Evolutionary conservation across 2,329 filamentous ascomycete genomes (phyloP), one percentile per base, ranked within the genome.

Genomic region (Trichoderma hamatum): DNA sequence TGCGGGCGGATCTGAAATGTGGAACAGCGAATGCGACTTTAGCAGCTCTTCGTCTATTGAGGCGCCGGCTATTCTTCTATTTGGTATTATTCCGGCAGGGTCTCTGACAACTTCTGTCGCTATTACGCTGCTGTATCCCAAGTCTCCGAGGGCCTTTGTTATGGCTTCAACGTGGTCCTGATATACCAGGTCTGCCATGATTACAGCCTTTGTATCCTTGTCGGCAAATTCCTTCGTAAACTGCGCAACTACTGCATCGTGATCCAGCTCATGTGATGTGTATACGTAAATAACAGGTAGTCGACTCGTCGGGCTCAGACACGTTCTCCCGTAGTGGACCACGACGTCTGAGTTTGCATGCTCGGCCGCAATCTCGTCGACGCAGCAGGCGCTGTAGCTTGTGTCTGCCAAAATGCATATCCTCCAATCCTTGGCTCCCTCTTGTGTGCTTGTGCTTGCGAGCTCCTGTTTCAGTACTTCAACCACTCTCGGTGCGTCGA

Each of bases 341-440:
- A 98, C 92, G 0, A 94, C 92, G 71, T 98, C 91, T 7, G 96
- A 94, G 75, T 93, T 87, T 19, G 93, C 91, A 78, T 99, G 96
- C 78, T 99, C 94, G 2, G 96, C 96, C 0, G 96, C 96, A 51
- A 98, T 90, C 81, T 99, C 96, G 76, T 99, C 96, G 21, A 98
- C 94, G 76, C 96, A 99, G 81, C 96, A 99, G 0, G 95, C 91
- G 70, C 96, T 96, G 80, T 98, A 99, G 2, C 95, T 97, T 2
- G 96, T 98, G 79, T 99, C 96, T 36, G 91, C 96, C 21, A 99
- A 84, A 70, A 99, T 94, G 74, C 92, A 97, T 64, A 98, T 84
- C 71, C 84, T 77, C 67, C 67, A 73, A 52, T 43, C 52, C 32
- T 73, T 70, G n/a, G 64, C 16, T 30, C 24, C 69, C 1, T 67